A percentile compares a stretch with the other conserved stretches of the same genome.
These are phyloP conservation scores for Nyssa sinensis DNA, from an alignment of 148 eudicot species.

Conservation along the genomic window DNA sequence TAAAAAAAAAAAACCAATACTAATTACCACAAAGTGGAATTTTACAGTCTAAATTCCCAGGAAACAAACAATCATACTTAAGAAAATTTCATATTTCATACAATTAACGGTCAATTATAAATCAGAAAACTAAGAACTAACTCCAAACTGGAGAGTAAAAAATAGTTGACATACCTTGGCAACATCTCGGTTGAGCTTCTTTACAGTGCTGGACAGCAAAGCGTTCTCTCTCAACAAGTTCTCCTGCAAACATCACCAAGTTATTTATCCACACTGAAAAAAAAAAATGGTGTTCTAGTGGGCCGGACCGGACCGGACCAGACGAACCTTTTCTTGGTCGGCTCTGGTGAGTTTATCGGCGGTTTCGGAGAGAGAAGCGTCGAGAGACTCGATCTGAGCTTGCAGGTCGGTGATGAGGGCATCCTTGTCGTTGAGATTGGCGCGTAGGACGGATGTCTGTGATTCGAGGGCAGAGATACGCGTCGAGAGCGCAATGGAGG, in stretches of 20 bases:
- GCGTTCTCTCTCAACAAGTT: slow-evolving; percentile 67
- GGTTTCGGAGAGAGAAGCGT: slow-evolving; percentile 50
- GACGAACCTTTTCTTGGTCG: slow-evolving; percentile 54
- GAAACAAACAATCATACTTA: slow-evolving; percentile 2
- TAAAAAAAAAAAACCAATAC: neutral
- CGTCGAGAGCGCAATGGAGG: slow-evolving; percentile 92
- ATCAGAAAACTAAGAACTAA: neutral
- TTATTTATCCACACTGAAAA: neutral
- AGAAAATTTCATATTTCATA: neutral
- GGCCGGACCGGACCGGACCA: too few relatives aligned
- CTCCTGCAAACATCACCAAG: slow-evolving; percentile 43
- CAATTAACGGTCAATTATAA: neutral
- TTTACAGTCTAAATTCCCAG: slow-evolving; percentile 1
- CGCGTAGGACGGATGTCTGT: slow-evolving; percentile 53
- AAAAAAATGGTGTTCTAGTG: too few relatives aligned
- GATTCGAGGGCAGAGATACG: slow-evolving; percentile 84
- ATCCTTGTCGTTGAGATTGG: slow-evolving; percentile 54
- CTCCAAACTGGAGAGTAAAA: neutral
- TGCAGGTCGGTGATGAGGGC: slow-evolving; percentile 49
- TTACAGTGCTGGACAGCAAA: slow-evolving; percentile 58
- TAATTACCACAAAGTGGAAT: neutral
- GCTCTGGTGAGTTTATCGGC: slow-evolving; percentile 45
- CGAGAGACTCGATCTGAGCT: slow-evolving; percentile 59
- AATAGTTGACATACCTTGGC: slow-evolving; percentile 52
- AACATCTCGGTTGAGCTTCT: slow-evolving; percentile 85